phyloP scores from a whole-genome alignment of 2,329 filamentous ascomycete species.

The Xylariaceae sp. region DNA sequence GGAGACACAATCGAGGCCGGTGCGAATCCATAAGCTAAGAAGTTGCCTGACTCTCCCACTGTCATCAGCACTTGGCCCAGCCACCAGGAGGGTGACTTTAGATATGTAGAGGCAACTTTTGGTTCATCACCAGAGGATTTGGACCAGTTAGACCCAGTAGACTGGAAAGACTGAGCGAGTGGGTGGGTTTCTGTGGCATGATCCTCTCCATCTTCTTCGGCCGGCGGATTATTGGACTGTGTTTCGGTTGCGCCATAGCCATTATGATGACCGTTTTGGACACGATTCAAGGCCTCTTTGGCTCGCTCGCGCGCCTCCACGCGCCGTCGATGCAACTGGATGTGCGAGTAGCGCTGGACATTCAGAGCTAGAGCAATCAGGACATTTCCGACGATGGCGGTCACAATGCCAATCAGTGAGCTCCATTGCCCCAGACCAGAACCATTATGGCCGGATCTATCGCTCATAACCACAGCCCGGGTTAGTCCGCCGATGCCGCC shows the following conservation, averaged over 20 bases:
- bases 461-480: constrained; percentile 28
- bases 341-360: constrained; percentile 94
- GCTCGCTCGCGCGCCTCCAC: constrained; percentile 62
- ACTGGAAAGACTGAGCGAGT: constrained; percentile 57
- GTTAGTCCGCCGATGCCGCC: constrained; percentile 24
- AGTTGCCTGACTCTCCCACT: constrained; percentile 92
- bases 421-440: constrained; percentile 76
- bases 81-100: constrained; percentile 97
- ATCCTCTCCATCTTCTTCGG: constrained; percentile 46
- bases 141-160: constrained; percentile 48
- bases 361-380: constrained; percentile 96
- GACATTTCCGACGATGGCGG: constrained; percentile 89
- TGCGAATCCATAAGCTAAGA: constrained; percentile 95
- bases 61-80: constrained; percentile 90
- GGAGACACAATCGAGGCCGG: constrained; percentile 97
- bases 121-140: constrained; percentile 44
- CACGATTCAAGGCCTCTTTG: constrained; percentile 58
- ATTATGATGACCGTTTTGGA: constrained; percentile 40
- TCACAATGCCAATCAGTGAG: constrained; percentile 91
- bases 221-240: constrained; percentile 33
- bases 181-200: constrained; percentile 55
- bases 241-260: constrained; percentile 39
- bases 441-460: constrained; percentile 39
- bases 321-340: constrained; percentile 76
- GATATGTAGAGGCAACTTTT: constrained; percentile 70